A percentile compares a stretch with the other conserved stretches of the same genome.
phyloP scores from a whole-genome alignment of 108 stramenopile species.

The Pinguiococcus pyrenoidosus region DNA sequence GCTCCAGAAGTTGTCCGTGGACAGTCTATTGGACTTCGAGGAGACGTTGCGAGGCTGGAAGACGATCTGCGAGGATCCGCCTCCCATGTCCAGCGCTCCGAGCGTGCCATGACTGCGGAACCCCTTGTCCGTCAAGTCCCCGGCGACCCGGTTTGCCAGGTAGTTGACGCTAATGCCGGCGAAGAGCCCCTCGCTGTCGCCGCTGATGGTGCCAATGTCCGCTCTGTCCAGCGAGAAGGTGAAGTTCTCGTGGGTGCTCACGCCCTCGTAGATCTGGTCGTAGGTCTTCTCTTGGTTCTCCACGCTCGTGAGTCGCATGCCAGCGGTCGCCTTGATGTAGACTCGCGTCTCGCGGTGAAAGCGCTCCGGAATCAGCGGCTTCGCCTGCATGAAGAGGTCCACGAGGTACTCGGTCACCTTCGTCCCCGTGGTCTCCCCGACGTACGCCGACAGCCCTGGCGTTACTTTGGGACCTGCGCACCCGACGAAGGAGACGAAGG shows the following conservation, averaged over 20 bases:
- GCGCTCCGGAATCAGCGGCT: no score
- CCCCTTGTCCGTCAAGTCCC: constrained; percentile 15
- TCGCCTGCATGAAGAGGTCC: no score
- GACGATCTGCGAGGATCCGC: constrained; percentile 11
- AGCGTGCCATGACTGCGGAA: no score
- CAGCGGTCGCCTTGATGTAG: constrained; percentile 33
- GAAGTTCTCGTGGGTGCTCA: no score
- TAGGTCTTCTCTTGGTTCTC: constrained; percentile 14
- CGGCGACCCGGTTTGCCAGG: constrained; percentile 27
- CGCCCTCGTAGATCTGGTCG: no score
- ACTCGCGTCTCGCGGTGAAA: no score
- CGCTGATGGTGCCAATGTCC: constrained; percentile 23
- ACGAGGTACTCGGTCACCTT: no score
- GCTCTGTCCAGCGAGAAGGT: constrained; percentile 17
- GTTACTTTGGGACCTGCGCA: no score
- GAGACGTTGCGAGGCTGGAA: no score
- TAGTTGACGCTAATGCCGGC: constrained; percentile 27
- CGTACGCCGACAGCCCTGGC: no score
- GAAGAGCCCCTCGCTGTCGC: constrained; percentile 28
- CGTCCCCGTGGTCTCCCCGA: no score
- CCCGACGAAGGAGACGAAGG: no score
- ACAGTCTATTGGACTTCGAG: background rate
- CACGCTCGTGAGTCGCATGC: constrained; percentile 24
- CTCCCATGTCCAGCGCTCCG: constrained; percentile 21
- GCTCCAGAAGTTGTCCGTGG: constrained; percentile 29